These are phyloP conservation scores for Chiua virens DNA, from an alignment of 768 basidiomycete species.

Conservation along the genomic window DNA sequence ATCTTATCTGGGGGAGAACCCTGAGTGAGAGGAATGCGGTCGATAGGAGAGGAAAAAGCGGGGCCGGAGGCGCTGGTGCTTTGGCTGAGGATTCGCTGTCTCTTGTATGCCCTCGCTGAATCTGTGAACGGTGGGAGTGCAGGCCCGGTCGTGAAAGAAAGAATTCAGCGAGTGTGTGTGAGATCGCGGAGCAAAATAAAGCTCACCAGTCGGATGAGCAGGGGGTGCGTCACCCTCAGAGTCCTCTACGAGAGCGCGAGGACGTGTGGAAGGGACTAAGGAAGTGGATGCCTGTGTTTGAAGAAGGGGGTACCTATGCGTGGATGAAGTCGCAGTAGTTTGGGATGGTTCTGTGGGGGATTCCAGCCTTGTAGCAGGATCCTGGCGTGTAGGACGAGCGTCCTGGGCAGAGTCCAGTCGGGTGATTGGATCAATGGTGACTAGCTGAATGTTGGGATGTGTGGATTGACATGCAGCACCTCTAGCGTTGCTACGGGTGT, in stretches of 20 bases:
- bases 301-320: conserved; percentile 26
- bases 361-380: conserved; percentile 49
- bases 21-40: conserved; percentile 25
- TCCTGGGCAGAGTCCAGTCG: conserved; percentile 58
- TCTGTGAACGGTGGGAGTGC: conserved; percentile 33
- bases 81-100: conserved; percentile 59
- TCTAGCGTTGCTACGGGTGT: conserved; percentile 20
- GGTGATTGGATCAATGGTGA: conserved; percentile 70
- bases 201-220: conserved; percentile 26
- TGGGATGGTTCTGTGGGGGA: conserved; percentile 33
- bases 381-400: conserved; percentile 42
- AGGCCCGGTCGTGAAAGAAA: background rate
- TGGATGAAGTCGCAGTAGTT: conserved; percentile 26
- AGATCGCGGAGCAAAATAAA: background rate
- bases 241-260: conserved; percentile 62
- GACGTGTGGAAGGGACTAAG: conserved; percentile 66
- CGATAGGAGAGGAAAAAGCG: conserved; percentile 22
- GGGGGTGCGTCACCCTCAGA: conserved; percentile 34
- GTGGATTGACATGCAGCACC: conserved; percentile 27
- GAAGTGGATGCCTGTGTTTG: conserved; percentile 33
- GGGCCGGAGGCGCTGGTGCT: conserved; percentile 35
- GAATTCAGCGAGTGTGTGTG: background rate
- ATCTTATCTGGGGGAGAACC: conserved; percentile 41
- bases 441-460: conserved; percentile 25
- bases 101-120: conserved; percentile 61